These are phyloP conservation scores for Ustulina deusta DNA, from an alignment of 2,329 filamentous ascomycete species.

Conservation along the genomic window DNA sequence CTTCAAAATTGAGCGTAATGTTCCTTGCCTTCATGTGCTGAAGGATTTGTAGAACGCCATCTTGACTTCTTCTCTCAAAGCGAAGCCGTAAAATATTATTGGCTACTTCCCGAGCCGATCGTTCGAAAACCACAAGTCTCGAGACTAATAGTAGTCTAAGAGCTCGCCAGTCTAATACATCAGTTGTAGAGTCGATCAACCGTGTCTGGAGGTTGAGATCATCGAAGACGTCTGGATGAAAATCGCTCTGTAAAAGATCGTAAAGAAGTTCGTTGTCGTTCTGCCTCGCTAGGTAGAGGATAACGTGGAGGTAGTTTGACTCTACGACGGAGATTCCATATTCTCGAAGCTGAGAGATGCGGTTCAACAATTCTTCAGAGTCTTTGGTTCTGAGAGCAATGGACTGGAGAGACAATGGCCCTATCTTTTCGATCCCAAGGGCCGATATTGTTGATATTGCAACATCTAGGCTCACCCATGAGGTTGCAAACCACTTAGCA, in stretches of 20 bases:
- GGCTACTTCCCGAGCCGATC: conserved; percentile 47
- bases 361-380: conserved; percentile 65
- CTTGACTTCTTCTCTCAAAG: conserved; percentile 47
- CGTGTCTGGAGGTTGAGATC: conserved; percentile 56
- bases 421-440: conserved; percentile 78
- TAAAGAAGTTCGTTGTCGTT: conserved; percentile 64
- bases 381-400: conserved; percentile 75
- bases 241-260: conserved; percentile 61
- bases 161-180: conserved; percentile 56
- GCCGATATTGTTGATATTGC: conserved; percentile 75
- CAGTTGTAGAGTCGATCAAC: conserved; percentile 53
- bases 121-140: conserved; percentile 52
- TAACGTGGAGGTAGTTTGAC: conserved; percentile 73
- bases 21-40: conserved; percentile 54
- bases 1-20: conserved; percentile 49
- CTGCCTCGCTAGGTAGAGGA: conserved; percentile 72
- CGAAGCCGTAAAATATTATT: conserved; percentile 53
- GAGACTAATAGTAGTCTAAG: conserved; percentile 60
- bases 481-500: conserved; percentile 82
- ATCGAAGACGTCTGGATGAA: conserved; percentile 69
- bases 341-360: conserved; percentile 70
- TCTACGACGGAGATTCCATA: conserved; percentile 72
- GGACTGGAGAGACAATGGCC: conserved; percentile 80
- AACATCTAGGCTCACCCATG: conserved; percentile 77
- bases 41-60: conserved; percentile 51